phyloP scores from a whole-genome alignment of 306 rosid genomes.

The Trifolium fragiferum region DNA sequence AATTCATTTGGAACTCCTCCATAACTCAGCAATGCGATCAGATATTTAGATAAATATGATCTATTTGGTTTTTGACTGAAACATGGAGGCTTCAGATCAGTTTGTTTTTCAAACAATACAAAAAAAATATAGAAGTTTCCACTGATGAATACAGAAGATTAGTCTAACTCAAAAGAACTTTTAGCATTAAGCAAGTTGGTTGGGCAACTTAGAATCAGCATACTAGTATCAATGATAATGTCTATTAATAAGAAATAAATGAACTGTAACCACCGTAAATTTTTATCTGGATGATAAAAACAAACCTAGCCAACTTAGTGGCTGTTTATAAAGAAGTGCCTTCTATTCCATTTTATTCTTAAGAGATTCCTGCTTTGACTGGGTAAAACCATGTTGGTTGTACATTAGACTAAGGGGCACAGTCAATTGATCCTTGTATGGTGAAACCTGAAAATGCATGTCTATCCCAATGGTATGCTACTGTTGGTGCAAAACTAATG shows the following conservation, averaged over 20 bases:
- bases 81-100: slow-evolving; percentile 42
- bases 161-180: slow-evolving; percentile 4
- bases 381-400: no score
- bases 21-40: slow-evolving; percentile 71
- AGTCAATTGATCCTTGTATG: no score
- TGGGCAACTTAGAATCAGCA: slow-evolving; percentile 29
- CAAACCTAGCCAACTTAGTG: no score
- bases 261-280: no score
- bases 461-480: slow-evolving; percentile 26
- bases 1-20: slow-evolving; percentile 83
- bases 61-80: slow-evolving; percentile 63
- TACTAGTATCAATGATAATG: not conserved
- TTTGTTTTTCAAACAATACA: slow-evolving; percentile 25
- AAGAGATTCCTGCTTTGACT: no score
- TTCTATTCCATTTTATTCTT: no score
- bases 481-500: slow-evolving; percentile 1
- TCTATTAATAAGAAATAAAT: slow-evolving; percentile 2
- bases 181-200: not conserved
- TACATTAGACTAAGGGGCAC: no score
- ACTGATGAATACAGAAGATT: slow-evolving; percentile 14
- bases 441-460: no score
- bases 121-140: slow-evolving; percentile 6
- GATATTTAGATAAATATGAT: slow-evolving; percentile 56
- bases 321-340: no score
- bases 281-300: no score